phyloP scores from a whole-genome alignment of 2,329 filamentous ascomycete genomes.

The Sporothrix sp. region DNA sequence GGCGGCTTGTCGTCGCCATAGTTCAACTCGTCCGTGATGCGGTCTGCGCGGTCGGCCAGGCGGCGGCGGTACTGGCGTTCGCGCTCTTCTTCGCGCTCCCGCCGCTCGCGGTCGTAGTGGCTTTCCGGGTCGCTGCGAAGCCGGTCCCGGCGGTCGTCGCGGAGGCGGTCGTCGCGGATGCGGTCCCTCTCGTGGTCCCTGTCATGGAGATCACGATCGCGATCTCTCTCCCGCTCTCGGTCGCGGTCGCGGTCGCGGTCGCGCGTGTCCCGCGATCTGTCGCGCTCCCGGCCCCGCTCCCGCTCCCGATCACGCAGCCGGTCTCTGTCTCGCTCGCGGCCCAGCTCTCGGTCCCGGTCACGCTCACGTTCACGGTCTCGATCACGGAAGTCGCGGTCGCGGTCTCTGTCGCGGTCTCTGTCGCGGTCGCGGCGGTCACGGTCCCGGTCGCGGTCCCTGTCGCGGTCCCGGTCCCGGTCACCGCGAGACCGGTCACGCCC shows the following conservation, averaged over 20 bases:
- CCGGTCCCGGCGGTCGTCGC: conserved; percentile 40
- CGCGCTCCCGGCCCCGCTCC: conserved; percentile 25
- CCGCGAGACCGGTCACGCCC: conserved; percentile 25
- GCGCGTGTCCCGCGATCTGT: neutral
- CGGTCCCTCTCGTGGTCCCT: conserved; percentile 39
- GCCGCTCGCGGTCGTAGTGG: conserved; percentile 75
- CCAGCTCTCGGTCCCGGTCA: conserved; percentile 31
- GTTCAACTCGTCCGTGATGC: conserved; percentile 72
- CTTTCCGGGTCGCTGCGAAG: conserved; percentile 50
- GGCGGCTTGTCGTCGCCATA: conserved; percentile 67
- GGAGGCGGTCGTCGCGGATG: conserved; percentile 17
- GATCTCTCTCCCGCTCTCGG: conserved; percentile 24
- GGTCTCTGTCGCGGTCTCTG: conserved; percentile 31
- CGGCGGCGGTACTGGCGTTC: conserved; percentile 82
- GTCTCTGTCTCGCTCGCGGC: conserved; percentile 32
- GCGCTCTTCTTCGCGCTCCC: conserved; percentile 81
- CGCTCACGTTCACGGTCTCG: conserved; percentile 38
- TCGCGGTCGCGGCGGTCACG: conserved; percentile 28
- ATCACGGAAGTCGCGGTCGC: conserved; percentile 33
- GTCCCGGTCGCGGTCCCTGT: conserved; percentile 25
- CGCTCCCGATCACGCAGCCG: conserved; percentile 37
- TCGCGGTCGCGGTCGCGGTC: conserved; percentile 6
- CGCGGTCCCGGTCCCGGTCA: conserved; percentile 26
- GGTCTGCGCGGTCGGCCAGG: conserved; percentile 56
- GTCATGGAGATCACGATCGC: conserved; percentile 19